These are phyloP conservation scores for Aspergillus nomiae DNA, from an alignment of 2,329 filamentous ascomycete species.

Conservation along the genomic window DNA sequence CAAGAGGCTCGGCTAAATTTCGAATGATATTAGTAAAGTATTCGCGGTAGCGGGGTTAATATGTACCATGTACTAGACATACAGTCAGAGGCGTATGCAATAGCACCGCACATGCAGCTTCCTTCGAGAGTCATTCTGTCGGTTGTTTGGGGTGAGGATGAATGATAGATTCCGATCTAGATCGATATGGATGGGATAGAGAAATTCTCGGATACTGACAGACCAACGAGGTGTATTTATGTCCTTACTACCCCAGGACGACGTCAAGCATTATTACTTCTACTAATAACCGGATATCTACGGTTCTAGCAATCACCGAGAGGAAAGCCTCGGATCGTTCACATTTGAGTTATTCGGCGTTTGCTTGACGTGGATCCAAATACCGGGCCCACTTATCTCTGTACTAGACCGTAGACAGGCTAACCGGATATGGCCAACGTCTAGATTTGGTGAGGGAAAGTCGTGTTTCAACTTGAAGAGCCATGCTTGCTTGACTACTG, in stretches of 20 bases:
- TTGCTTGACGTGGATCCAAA: neutral
- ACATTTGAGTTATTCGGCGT: neutral
- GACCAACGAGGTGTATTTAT: neutral
- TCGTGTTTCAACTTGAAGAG: too few species aligned
- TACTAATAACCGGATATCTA: neutral
- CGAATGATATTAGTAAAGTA: neutral
- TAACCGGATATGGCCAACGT: neutral
- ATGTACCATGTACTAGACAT: slow-evolving; percentile 2
- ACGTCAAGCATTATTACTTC: neutral
- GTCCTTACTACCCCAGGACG: neutral
- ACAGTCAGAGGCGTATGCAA: slow-evolving; percentile 33
- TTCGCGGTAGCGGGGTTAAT: neutral
- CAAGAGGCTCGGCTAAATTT: slow-evolving; percentile 42
- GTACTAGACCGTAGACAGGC: neutral
- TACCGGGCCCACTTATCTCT: neutral
- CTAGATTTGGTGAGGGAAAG: too few species aligned
- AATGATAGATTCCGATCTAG: neutral
- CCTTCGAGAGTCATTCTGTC: slow-evolving; percentile 30
- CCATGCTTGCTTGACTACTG: too few species aligned
- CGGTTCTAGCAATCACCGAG: neutral
- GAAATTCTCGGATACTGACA: too few species aligned
- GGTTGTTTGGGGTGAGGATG: neutral
- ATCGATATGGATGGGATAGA: neutral
- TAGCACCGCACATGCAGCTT: slow-evolving; percentile 38
- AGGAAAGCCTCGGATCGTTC: neutral